phyloP scores from a whole-genome alignment of 108 stramenopile genomes.

The Fragilaria crotonensis region DNA sequence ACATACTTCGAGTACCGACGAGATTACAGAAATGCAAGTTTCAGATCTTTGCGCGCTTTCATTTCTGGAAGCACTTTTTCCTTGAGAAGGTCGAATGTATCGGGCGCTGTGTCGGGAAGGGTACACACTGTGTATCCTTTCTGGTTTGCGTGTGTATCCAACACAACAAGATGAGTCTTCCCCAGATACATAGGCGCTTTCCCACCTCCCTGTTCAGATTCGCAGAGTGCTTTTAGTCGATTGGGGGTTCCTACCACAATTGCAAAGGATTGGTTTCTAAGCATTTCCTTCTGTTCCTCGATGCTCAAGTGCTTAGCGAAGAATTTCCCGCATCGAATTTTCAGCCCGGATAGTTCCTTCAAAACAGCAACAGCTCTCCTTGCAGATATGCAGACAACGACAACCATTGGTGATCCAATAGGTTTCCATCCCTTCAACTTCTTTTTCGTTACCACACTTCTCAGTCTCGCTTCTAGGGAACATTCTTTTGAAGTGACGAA shows the following conservation, averaged over 20 bases:
- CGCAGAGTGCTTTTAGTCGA: slow-evolving; percentile 46
- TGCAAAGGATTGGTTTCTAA: slow-evolving; percentile 31
- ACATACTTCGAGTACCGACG: neutral
- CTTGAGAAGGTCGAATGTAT: slow-evolving; percentile 49
- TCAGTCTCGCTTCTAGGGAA: neutral
- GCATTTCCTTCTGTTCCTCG: slow-evolving; percentile 47
- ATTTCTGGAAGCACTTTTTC: slow-evolving; percentile 48
- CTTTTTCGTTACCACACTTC: slow-evolving; percentile 26
- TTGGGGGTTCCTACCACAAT: slow-evolving; percentile 81
- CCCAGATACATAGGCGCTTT: slow-evolving; percentile 47
- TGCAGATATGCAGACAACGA: slow-evolving; percentile 70
- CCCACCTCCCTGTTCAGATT: slow-evolving; percentile 8
- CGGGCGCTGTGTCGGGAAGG: slow-evolving; percentile 76
- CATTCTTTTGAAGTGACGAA: slow-evolving; percentile 17
- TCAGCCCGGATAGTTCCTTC: slow-evolving; percentile 54
- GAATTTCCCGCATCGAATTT: slow-evolving; percentile 63
- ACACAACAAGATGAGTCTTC: slow-evolving; percentile 44
- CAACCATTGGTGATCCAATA: slow-evolving; percentile 45
- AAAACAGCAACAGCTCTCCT: slow-evolving; percentile 66
- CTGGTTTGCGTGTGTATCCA: slow-evolving; percentile 53
- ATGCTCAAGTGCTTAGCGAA: slow-evolving; percentile 78
- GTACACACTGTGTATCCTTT: slow-evolving; percentile 74
- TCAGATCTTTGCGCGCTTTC: slow-evolving; percentile 34
- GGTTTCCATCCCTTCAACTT: slow-evolving; percentile 62
- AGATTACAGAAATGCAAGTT: slow-evolving; percentile 54